phyloP scores from a whole-genome alignment of 176 grass and related monocot species.

The Hyparrhenia diplandra region DNA sequence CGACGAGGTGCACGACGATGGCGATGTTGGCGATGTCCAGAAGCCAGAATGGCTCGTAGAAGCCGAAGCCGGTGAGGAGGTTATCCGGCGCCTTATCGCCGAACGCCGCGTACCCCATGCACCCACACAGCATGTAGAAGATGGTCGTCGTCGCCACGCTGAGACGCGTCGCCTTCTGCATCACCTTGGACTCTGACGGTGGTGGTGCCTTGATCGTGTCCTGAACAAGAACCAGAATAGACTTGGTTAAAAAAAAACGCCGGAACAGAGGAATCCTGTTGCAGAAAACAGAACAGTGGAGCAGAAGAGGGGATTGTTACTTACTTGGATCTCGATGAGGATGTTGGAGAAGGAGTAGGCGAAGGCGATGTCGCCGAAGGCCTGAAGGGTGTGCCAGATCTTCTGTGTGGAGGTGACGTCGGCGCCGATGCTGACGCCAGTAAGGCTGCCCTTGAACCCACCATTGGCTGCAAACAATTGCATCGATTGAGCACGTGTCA shows the following conservation, averaged over 20 bases:
- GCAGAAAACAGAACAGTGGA: background rate
- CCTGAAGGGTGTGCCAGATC: conserved; percentile 30
- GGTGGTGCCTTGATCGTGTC: conserved; percentile 49
- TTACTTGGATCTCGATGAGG: conserved; percentile 39
- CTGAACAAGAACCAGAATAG: background rate
- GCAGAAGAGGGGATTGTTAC: background rate
- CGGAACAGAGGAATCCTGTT: background rate
- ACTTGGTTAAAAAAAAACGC: no score
- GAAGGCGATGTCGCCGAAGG: conserved; percentile 49
- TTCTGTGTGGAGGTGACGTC: conserved; percentile 19
- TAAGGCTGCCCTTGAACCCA: conserved; percentile 24
- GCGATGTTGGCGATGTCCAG: conserved; percentile 73
- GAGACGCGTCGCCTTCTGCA: conserved; percentile 35
- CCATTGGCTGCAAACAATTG: background rate
- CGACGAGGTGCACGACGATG: conserved; percentile 75
- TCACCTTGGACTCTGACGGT: conserved; percentile 47
- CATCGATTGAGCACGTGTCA: background rate
- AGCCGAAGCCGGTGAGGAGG: conserved; percentile 66
- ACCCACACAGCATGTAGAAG: conserved; percentile 82
- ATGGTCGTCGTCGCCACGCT: conserved; percentile 40
- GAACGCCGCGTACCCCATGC: conserved; percentile 84
- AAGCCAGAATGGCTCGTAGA: conserved; percentile 87
- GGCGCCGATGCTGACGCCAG: conserved; percentile 29
- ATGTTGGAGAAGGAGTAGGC: conserved; percentile 38
- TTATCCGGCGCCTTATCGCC: conserved; percentile 55